Conservation (phyloP, 1,284 basidiomycete genomes). For the Neotropicomus parvogracilis region DNA sequence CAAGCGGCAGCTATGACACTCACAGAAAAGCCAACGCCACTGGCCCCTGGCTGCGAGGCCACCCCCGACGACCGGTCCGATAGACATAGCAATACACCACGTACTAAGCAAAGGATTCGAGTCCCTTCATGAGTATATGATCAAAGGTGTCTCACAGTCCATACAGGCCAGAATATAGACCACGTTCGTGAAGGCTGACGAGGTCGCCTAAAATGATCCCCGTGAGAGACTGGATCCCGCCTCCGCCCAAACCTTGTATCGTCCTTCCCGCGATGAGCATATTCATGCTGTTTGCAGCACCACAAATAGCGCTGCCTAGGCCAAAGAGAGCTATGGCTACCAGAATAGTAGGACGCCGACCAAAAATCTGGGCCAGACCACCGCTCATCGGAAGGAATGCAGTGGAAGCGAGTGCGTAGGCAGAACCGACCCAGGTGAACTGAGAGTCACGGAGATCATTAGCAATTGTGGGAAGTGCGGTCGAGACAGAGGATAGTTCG, state of each 20-base stretch:
- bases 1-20: not conserved
- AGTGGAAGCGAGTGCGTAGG: slow-evolving; percentile 3
- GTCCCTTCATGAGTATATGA: too few species aligned
- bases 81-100: slow-evolving; percentile 19
- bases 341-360: slow-evolving; percentile 1
- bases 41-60: slow-evolving; percentile 33
- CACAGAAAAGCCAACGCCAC: slow-evolving; percentile 45
- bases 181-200: slow-evolving; percentile 2
- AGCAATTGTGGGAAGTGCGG: not conserved
- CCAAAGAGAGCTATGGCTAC: not conserved
- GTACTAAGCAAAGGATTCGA: not conserved
- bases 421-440: slow-evolving; percentile 3
- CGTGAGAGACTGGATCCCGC: slow-evolving; percentile 3
- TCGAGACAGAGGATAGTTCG: not conserved
- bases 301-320: slow-evolving; percentile 2
- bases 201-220: slow-evolving; percentile 2
- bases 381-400: slow-evolving; percentile 7
- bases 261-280: slow-evolving; percentile 3
- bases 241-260: slow-evolving; percentile 5
- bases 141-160: not conserved
- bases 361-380: not conserved
- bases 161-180: not conserved
- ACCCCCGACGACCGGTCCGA: slow-evolving; percentile 38
- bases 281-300: not conserved
- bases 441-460: not conserved